A percentile compares a stretch with the other conserved stretches of the same genome.
These are phyloP conservation scores for Capsicum pubescens DNA, from an alignment of 257 asterid species.

Conservation along the genomic window DNA sequence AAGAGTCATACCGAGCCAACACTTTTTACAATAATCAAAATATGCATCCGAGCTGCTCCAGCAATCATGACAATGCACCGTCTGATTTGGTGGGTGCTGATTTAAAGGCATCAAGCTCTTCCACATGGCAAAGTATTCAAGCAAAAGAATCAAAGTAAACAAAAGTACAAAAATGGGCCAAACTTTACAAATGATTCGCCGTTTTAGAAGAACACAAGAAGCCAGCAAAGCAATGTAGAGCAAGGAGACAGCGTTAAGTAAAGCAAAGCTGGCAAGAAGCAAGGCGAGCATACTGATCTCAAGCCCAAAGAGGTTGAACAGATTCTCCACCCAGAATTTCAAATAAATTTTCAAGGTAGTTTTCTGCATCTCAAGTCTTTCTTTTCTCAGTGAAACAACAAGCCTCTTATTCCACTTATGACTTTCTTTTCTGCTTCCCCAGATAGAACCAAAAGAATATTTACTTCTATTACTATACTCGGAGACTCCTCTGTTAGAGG, in stretches of 20 bases:
- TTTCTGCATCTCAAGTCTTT: conserved; percentile 91
- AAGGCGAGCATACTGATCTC: conserved; percentile 93
- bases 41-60: conserved; percentile 71
- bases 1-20: conserved; percentile 90
- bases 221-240: conserved; percentile 80
- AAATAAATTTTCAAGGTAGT: conserved; percentile 78
- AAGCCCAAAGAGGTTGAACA: conserved; percentile 97
- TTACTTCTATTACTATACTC: conserved; percentile 49
- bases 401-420: conserved; percentile 84
- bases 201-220: conserved; percentile 80
- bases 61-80: conserved; percentile 84
- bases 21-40: conserved; percentile 65
- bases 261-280: conserved; percentile 90
- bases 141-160: conserved; percentile 78
- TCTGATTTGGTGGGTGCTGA: conserved; percentile 41
- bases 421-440: conserved; percentile 93
- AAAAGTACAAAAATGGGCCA: conserved; percentile 83
- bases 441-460: conserved; percentile 63
- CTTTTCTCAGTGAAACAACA: conserved; percentile 72
- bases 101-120: conserved; percentile 57
- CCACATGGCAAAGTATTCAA: conserved; percentile 92
- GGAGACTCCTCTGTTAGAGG: conserved; percentile 43
- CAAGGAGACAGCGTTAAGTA: conserved; percentile 82
- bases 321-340: conserved; percentile 94
- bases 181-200: conserved; percentile 72